Evolutionary conservation across 768 basidiomycete genomes (phyloP).

Genomic region (Rhodotorula babjevae): DNA sequence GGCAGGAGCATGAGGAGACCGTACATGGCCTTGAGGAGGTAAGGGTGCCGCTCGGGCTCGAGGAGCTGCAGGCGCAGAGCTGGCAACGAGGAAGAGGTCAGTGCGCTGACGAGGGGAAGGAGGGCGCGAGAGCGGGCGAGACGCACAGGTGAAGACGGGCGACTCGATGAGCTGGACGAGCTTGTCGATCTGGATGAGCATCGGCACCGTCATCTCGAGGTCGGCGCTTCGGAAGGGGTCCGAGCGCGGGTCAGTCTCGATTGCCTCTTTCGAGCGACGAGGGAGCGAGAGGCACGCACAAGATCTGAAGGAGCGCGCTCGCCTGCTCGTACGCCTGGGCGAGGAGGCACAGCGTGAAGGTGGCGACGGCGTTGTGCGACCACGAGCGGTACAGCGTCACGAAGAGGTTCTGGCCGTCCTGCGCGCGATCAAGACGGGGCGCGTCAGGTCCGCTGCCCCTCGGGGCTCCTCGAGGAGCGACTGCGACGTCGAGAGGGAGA

Average conservation of each 20-base stretch:
- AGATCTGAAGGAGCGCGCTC: conserved; percentile 88
- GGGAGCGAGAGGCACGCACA: conserved; percentile 56
- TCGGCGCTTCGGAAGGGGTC: conserved; percentile 65
- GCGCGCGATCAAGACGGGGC: conserved; percentile 42
- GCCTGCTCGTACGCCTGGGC: conserved; percentile 99
- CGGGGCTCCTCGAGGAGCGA: no score
- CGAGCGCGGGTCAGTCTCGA: neutral
- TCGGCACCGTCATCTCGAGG: conserved; percentile 87
- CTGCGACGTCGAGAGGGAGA: neutral
- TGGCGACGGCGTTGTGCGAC: conserved; percentile 97
- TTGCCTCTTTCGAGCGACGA: neutral
- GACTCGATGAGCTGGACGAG: conserved; percentile 96
- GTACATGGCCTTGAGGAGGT: conserved; percentile 95
- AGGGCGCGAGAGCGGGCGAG: no score
- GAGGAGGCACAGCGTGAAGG: conserved; percentile 89
- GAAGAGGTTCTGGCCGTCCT: conserved; percentile 95
- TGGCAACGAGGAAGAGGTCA: conserved; percentile 18
- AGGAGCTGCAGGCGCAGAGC: conserved; percentile 77
- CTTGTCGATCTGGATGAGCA: conserved; percentile 94
- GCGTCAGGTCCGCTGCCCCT: neutral
- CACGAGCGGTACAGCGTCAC: conserved; percentile 91
- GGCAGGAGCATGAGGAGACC: conserved; percentile 94
- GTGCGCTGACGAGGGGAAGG: neutral
- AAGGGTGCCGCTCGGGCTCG: conserved; percentile 93
- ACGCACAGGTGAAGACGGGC: conserved; percentile 91